Conservation (phyloP, 2,329 filamentous ascomycete genomes). For the Phialophora chinensis region DNA sequence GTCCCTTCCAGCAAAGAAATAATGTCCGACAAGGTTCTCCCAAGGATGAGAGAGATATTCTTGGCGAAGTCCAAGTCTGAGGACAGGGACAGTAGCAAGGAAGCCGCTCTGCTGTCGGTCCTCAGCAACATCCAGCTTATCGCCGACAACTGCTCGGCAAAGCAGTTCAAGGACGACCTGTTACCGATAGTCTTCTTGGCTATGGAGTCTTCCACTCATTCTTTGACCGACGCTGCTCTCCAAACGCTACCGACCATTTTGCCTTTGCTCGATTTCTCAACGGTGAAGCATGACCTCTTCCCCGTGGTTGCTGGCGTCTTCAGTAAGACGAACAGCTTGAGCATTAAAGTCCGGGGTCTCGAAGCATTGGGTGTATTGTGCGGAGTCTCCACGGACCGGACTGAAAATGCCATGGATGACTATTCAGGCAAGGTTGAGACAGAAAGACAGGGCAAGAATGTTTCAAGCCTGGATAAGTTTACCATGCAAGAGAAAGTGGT, state of each 20-base stretch:
- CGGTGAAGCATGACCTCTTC: conserved; percentile 95
- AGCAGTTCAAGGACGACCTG: conserved; percentile 95
- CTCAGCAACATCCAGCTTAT: conserved; percentile 81
- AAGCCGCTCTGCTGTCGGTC: conserved; percentile 89
- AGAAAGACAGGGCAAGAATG: conserved; percentile 60
- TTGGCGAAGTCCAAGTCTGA: conserved; percentile 60
- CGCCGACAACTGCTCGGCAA: conserved; percentile 80
- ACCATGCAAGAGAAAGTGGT: conserved; percentile 98
- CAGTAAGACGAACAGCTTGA: conserved; percentile 87
- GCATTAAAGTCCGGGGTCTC: conserved; percentile 90
- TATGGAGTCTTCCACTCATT: conserved; percentile 86
- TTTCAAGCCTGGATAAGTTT: conserved; percentile 90
- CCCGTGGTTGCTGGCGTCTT: conserved; percentile 90
- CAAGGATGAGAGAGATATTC: conserved; percentile 82
- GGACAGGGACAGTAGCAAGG: conserved; percentile 81
- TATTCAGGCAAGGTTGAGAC: conserved; percentile 69
- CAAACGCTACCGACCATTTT: conserved; percentile 79
- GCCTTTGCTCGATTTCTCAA: conserved; percentile 90
- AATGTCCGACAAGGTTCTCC: conserved; percentile 86
- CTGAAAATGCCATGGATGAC: conserved; percentile 74
- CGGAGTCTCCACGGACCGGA: conserved; percentile 72
- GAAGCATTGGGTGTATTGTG: conserved; percentile 91
- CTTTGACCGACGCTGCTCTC: conserved; percentile 83
- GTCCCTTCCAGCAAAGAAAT: conserved; percentile 77
- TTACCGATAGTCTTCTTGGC: conserved; percentile 83